These are phyloP conservation scores for Cryomyces antarcticus DNA, from an alignment of 495 filamentous ascomycete species.

Conservation along the genomic window DNA sequence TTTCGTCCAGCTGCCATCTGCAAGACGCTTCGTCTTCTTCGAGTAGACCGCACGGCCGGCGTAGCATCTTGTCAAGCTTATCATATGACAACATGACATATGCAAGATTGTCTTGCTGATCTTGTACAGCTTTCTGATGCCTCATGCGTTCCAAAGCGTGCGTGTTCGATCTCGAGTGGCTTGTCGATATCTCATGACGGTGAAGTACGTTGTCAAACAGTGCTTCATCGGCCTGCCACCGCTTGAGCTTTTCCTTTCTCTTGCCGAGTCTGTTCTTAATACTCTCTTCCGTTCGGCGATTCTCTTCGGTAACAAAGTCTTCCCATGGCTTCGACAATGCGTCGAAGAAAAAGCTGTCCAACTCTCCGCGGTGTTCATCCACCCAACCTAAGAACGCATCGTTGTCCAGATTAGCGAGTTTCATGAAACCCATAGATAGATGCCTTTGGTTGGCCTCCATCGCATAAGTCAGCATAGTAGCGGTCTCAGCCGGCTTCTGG, in stretches of 20 bases:
- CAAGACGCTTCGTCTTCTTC: too few relatives aligned
- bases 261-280: conserved; percentile 45
- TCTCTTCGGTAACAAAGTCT: conserved; percentile 60
- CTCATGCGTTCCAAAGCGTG: conserved; percentile 81
- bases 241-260: conserved; percentile 60
- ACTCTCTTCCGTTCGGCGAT: conserved; percentile 50
- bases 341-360: conserved; percentile 63
- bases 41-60: conserved; percentile 59
- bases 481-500: conserved; percentile 75
- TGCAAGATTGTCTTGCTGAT: conserved; percentile 68
- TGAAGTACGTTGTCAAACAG: conserved; percentile 48
- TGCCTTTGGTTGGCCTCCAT: conserved; percentile 45
- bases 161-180: conserved; percentile 85
- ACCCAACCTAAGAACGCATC: conserved; percentile 73
- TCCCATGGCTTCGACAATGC: conserved; percentile 67
- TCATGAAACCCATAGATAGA: conserved; percentile 60
- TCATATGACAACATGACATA: conserved; percentile 55
- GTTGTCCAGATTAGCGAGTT: conserved; percentile 70
- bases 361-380: conserved; percentile 58
- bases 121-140: conserved; percentile 68
- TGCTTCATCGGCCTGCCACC: conserved; percentile 50
- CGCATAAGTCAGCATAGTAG: conserved; percentile 46
- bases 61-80: conserved; percentile 51
- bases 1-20: too few relatives aligned
- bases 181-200: conserved; percentile 63